A percentile compares a stretch with the other conserved stretches of the same genome.
Conservation (phyloP, 2,329 filamentous ascomycete genomes). For the Lasiodiplodia gonubiensis region DNA sequence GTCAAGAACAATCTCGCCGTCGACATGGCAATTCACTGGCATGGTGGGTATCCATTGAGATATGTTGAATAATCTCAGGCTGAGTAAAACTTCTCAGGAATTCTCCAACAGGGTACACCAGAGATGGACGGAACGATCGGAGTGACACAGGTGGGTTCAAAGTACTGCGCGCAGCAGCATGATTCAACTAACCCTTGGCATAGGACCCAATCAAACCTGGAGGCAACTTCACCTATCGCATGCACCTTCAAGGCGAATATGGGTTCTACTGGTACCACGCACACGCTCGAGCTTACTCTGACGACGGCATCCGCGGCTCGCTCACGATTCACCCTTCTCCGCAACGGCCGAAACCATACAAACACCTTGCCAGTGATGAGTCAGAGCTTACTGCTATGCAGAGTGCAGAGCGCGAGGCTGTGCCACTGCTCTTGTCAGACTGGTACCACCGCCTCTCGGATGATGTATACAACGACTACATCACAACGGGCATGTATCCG, state of each 20-base stretch:
- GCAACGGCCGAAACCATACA: slow-evolving; percentile 29
- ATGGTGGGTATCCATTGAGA: slow-evolving; percentile 63
- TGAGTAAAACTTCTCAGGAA: background rate
- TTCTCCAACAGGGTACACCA: slow-evolving; percentile 64
- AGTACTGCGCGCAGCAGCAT: background rate
- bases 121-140: slow-evolving; percentile 73
- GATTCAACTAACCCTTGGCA: background rate
- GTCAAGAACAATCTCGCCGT: slow-evolving; percentile 66
- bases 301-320: slow-evolving; percentile 69
- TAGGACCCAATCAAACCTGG: slow-evolving; percentile 67
- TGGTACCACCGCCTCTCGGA: slow-evolving; percentile 32
- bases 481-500: slow-evolving; percentile 31
- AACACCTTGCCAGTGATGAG: background rate
- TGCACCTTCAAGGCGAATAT: slow-evolving; percentile 58
- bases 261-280: slow-evolving; percentile 84
- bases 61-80: background rate
- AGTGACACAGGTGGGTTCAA: slow-evolving; percentile 59
- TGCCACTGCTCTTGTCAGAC: slow-evolving; percentile 30
- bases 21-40: slow-evolving; percentile 69
- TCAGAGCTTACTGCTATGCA: background rate
- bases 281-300: slow-evolving; percentile 70
- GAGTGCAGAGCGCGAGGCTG: slow-evolving; percentile 28
- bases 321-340: slow-evolving; percentile 62
- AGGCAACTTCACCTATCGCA: slow-evolving; percentile 70
- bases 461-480: slow-evolving; percentile 30